These are phyloP conservation scores for Mucor plumbeus DNA, from an alignment of 371 early-diverging fungal genomes.

Conservation along the genomic window DNA sequence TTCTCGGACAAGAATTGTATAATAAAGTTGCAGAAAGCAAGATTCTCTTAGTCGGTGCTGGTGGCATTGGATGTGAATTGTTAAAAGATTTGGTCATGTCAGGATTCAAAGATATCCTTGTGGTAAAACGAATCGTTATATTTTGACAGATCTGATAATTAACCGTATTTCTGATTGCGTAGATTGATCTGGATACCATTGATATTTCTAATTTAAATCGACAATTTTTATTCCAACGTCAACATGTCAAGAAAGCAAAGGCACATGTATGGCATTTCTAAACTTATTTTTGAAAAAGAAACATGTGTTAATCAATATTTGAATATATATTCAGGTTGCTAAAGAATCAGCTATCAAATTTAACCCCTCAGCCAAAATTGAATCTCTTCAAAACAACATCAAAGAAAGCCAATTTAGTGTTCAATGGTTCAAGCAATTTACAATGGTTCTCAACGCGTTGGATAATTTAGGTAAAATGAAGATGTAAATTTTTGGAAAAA, in stretches of 20 bases:
- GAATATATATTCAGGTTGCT: conserved; percentile 62
- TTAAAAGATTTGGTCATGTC: conserved; percentile 92
- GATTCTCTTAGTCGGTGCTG: conserved; percentile 88
- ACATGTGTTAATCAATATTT: background rate
- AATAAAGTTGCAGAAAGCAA: conserved; percentile 43
- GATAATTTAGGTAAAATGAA: conserved; percentile 89
- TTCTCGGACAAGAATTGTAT: conserved; percentile 44
- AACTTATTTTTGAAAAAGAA: too few species aligned
- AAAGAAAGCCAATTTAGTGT: conserved; percentile 82
- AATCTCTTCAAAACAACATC: conserved; percentile 84
- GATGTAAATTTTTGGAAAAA: background rate
- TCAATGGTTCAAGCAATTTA: conserved; percentile 91
- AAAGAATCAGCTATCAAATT: conserved; percentile 80
- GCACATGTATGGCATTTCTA: conserved; percentile 61
- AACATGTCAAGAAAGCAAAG: conserved; percentile 95
- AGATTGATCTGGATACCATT: conserved; percentile 98
- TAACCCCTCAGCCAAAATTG: conserved; percentile 80
- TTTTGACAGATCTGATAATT: background rate
- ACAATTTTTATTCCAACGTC: conserved; percentile 95
- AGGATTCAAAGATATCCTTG: conserved; percentile 85
- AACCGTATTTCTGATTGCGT: background rate
- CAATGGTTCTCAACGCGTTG: conserved; percentile 97
- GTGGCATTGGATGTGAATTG: conserved; percentile 99
- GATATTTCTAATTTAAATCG: conserved; percentile 98
- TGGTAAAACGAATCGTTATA: conserved; percentile 51